A percentile compares a stretch with the other conserved stretches of the same genome.
These are phyloP conservation scores for Volvariella surrecta DNA, from an alignment of 1,284 basidiomycete genomes.

Conservation along the genomic window DNA sequence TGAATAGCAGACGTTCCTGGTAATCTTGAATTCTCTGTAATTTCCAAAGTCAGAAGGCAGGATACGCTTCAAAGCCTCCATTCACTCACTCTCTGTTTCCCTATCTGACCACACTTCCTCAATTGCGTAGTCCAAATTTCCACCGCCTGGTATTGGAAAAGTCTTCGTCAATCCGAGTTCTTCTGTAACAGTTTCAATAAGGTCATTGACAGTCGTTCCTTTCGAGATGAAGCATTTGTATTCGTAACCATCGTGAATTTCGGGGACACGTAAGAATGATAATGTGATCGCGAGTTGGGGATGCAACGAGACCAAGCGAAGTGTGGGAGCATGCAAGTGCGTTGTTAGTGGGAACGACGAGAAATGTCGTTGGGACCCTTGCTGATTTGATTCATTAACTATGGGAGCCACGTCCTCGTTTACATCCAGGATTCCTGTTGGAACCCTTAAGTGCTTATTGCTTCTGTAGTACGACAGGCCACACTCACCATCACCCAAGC, in stretches of 20 bases:
- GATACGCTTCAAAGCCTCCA: too few species aligned
- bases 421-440: slow-evolving; percentile 42
- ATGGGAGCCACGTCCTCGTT: slow-evolving; percentile 42
- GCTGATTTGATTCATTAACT: slow-evolving; percentile 30
- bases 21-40: slow-evolving; percentile 32
- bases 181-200: slow-evolving; percentile 45
- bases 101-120: slow-evolving; percentile 54
- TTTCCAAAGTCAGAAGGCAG: slow-evolving; percentile 6
- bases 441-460: slow-evolving; percentile 6
- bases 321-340: slow-evolving; percentile 56
- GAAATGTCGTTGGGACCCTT: slow-evolving; percentile 45
- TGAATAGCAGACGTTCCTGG: slow-evolving; percentile 28
- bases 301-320: slow-evolving; percentile 69
- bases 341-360: slow-evolving; percentile 67
- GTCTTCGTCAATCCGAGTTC: slow-evolving; percentile 65
- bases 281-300: slow-evolving; percentile 46
- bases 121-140: slow-evolving; percentile 54
- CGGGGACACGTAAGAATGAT: slow-evolving; percentile 65
- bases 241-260: slow-evolving; percentile 66
- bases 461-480: background rate
- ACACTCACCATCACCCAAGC: slow-evolving; percentile 52
- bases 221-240: slow-evolving; percentile 59
- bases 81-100: slow-evolving; percentile 38
- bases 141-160: slow-evolving; percentile 52
- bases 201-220: slow-evolving; percentile 40